A percentile compares a stretch with the other conserved stretches of the same genome.
Conservation (phyloP, 768 basidiomycete genomes). For the Naganishia onofrii region DNA sequence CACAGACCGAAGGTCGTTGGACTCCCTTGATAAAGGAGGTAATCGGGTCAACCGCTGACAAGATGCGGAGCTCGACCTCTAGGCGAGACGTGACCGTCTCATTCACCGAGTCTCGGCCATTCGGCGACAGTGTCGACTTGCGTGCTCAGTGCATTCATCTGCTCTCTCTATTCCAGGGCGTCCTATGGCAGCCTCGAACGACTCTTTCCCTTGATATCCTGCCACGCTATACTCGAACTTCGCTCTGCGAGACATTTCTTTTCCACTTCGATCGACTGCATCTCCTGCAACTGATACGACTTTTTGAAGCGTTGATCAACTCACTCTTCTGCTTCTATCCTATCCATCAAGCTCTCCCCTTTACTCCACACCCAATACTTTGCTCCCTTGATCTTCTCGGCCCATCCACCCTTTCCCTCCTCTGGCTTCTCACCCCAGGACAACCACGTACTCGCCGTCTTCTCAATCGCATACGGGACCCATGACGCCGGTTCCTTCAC, state of each 20-base stretch:
- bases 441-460: slow-evolving; percentile 45
- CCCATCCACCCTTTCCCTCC: slow-evolving; percentile 34
- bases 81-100: no score
- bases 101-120: no score
- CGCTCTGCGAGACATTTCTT: neutral
- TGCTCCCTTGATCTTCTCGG: slow-evolving; percentile 27
- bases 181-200: no score
- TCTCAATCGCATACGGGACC: slow-evolving; percentile 32
- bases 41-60: no score
- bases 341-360: slow-evolving; percentile 53
- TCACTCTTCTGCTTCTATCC: slow-evolving; percentile 54
- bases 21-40: no score
- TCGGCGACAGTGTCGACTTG: no score
- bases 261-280: neutral
- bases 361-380: slow-evolving; percentile 46
- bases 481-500: slow-evolving; percentile 26
- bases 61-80: no score
- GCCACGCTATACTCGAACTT: no score
- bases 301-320: neutral
- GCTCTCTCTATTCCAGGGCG: no score
- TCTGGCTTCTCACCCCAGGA: slow-evolving; percentile 40
- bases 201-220: no score
- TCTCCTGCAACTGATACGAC: neutral
- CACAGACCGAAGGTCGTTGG: no score
- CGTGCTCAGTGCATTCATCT: no score